phyloP scores from a whole-genome alignment of 768 basidiomycete genomes.

The Grammothele lineata region DNA sequence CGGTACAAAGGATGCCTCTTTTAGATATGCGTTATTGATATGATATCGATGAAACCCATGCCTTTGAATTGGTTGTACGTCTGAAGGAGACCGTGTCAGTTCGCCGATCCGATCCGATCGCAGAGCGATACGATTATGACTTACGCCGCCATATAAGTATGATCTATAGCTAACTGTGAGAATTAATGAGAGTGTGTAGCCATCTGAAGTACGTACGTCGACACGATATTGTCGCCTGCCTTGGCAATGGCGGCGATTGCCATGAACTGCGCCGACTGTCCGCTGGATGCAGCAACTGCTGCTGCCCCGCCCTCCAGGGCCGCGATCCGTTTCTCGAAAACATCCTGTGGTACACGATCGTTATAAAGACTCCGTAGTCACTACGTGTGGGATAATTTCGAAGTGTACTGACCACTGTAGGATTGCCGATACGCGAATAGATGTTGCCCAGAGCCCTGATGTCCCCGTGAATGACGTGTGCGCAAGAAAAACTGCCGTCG shows the following conservation, averaged over 20 bases:
- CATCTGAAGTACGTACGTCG: constrained; percentile 42
- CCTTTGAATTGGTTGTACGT: constrained; percentile 76
- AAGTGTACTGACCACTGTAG: constrained; percentile 48
- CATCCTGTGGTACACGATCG: constrained; percentile 51
- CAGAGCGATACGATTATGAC: no score
- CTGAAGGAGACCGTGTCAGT: constrained; percentile 20
- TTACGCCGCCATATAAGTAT: constrained; percentile 64
- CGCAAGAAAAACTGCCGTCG: no score
- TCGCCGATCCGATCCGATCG: no score
- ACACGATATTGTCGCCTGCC: constrained; percentile 75
- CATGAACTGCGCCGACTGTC: constrained; percentile 76
- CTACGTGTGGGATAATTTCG: background rate
- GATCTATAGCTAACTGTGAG: constrained; percentile 34
- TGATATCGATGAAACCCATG: constrained; percentile 10
- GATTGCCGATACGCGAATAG: constrained; percentile 67
- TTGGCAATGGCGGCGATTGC: constrained; percentile 57
- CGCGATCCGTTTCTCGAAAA: constrained; percentile 76
- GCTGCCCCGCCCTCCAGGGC: constrained; percentile 78
- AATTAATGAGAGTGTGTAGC: background rate
- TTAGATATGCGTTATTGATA: background rate
- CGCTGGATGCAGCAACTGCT: constrained; percentile 70
- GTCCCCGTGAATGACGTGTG: no score
- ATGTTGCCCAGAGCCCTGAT: constrained; percentile 51
- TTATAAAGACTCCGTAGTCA: background rate
- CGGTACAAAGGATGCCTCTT: background rate